phyloP scores from a whole-genome alignment of 2,329 filamentous ascomycete species.

The Pseudogymnoascus sp. region DNA sequence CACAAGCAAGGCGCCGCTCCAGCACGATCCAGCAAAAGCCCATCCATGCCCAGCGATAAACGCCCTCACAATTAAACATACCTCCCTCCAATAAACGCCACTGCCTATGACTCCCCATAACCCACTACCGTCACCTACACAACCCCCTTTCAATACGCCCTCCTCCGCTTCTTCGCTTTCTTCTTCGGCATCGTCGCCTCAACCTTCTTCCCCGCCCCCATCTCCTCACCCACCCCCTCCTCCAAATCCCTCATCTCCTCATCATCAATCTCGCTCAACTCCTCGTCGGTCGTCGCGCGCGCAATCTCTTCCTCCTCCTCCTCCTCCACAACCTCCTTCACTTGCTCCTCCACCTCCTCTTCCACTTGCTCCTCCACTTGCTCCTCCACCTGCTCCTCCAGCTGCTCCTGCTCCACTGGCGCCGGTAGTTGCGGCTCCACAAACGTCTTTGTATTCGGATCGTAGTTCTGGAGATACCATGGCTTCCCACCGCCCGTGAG shows the following conservation, averaged over 20 bases:
- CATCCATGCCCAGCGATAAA: not conserved
- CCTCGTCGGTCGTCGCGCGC: slow-evolving; percentile 63
- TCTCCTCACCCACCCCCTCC: slow-evolving; percentile 25
- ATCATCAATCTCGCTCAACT: slow-evolving; percentile 85
- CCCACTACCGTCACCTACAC: not conserved
- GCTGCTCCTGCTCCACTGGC: not conserved
- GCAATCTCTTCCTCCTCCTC: slow-evolving; percentile 65
- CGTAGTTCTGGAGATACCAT: slow-evolving; percentile 80
- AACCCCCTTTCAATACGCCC: slow-evolving; percentile 10
- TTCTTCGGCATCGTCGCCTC: slow-evolving; percentile 10
- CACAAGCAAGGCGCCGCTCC: not conserved
- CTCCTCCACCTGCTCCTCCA: not conserved
- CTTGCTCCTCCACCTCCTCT: not conserved
- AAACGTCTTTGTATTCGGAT: slow-evolving; percentile 37
- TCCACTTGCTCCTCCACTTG: not conserved
- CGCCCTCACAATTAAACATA: not conserved
- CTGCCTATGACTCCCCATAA: not conserved
- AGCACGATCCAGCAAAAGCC: not conserved
- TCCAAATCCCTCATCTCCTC: slow-evolving; percentile 68
- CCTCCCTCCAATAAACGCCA: not conserved
- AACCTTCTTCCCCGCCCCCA: slow-evolving; percentile 4
- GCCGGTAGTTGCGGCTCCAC: not conserved
- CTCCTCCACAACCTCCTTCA: slow-evolving; percentile 70
- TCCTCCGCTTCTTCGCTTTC: slow-evolving; percentile 13
- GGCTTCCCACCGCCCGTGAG: slow-evolving; percentile 69